Evolutionary conservation across 352 stramenopile genomes (phyloP).

Genomic region (Globisporangium mamillatum): DNA sequence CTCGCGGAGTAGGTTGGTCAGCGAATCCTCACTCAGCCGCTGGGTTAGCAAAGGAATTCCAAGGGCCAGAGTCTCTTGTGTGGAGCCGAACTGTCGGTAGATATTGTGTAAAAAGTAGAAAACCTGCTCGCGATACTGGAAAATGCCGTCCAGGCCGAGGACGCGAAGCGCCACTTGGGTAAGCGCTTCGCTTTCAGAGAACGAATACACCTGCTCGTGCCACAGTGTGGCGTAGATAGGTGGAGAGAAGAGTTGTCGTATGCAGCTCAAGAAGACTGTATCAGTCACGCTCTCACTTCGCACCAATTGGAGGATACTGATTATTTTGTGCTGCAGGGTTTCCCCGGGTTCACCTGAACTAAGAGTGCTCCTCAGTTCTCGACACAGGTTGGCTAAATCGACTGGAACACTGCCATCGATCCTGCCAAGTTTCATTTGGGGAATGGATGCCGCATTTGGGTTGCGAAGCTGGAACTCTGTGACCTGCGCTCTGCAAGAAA

Average conservation of each 20-base stretch:
- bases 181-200: neutral
- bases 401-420: neutral
- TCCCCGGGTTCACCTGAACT: neutral
- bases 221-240: neutral
- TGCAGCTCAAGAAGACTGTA: neutral
- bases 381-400: neutral
- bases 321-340: neutral
- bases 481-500: too few relatives aligned
- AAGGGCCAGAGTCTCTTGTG: neutral
- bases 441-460: too few relatives aligned
- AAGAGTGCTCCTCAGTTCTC: neutral
- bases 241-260: neutral
- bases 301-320: neutral
- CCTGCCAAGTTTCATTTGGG: neutral
- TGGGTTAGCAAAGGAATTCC: conserved; percentile 1
- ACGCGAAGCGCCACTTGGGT: neutral
- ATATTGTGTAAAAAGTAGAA: neutral
- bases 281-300: neutral
- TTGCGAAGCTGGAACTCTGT: neutral
- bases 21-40: neutral
- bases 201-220: neutral
- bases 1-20: neutral
- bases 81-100: neutral
- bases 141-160: neutral
- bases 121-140: neutral